Evolutionary conservation across 495 filamentous ascomycete genomes (phyloP), one percentile per base, ranked within the genome.

Genomic region (Hyaloscypha bicolor): DNA sequence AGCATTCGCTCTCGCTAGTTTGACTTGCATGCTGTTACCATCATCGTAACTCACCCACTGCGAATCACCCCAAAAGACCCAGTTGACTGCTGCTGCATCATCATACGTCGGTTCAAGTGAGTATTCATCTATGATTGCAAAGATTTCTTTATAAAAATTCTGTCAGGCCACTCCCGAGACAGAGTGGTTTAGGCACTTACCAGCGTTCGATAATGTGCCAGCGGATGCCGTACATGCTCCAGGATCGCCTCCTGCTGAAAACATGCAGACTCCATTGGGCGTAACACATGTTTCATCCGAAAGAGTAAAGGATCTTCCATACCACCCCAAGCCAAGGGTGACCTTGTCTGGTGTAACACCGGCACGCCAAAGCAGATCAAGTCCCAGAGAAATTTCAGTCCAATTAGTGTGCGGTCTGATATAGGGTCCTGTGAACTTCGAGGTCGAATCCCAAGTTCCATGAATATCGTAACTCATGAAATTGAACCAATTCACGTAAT

Each of bases 381-480:
- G 33, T 0, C 76, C 80, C 4, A 67, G 22, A 14, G 83, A 65
- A 63, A 88, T 87, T 71, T 87, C 85, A 1, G 75, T 45, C 42
- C 42, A 45, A 12, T 45, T 45, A 45, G 42, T 45, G 42, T 45
- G 42, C 42, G 42, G 76, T 0, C 69, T 51, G 19, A 82, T 72
- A 56, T 75, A 66, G 9, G 64, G 57, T 3, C 81, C 83, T 21
- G 78, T 77, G 2, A 60, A 69, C 21, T 73, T 69, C n/a, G 53
- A 53, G 0, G 37, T 32, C 3, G 22, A 21, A 61, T 81, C 77
- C 79, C 79, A 79, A 12, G 59, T 64, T 0, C 78, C 79, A 63
- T 83, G 63, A 30, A 84, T 57, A 68, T 85, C 82, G 65, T 87
- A 87, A 5, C 72, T 73, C 85, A 89, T 89, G 52, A 88, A 0